phyloP scores from a whole-genome alignment of 768 basidiomycete species.

The Artomyces pyxidatus region DNA sequence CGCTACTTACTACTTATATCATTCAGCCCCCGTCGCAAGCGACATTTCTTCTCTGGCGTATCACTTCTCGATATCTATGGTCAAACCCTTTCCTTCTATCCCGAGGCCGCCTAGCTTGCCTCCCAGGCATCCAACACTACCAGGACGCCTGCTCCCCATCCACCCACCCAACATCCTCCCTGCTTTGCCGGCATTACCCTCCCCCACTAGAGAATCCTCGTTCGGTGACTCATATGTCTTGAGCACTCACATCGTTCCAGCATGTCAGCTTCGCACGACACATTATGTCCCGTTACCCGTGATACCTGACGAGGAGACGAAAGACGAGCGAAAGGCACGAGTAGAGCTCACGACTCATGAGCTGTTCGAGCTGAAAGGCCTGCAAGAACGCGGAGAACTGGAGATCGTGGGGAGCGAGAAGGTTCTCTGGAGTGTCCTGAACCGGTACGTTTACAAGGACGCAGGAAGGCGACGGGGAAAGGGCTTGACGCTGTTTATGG shows the following conservation, averaged over 20 bases:
- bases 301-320: slow-evolving; percentile 28
- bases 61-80: no score
- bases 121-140: background rate
- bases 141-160: background rate
- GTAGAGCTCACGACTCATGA: background rate
- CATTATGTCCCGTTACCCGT: slow-evolving; percentile 31
- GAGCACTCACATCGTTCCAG: slow-evolving; percentile 49
- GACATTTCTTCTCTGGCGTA: no score
- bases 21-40: no score
- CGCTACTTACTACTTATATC: no score
- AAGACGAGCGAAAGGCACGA: slow-evolving; percentile 21
- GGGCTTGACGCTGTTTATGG: slow-evolving; percentile 65
- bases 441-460: slow-evolving; percentile 52
- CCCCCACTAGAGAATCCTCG: slow-evolving; percentile 17
- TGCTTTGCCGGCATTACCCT: slow-evolving; percentile 30
- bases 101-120: background rate
- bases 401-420: slow-evolving; percentile 15
- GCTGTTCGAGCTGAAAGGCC: slow-evolving; percentile 2
- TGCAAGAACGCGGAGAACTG: slow-evolving; percentile 15
- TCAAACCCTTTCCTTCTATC: no score
- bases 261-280: slow-evolving; percentile 41
- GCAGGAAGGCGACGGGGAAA: slow-evolving; percentile 15
- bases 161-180: slow-evolving; percentile 19
- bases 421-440: slow-evolving; percentile 61
- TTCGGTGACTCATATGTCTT: slow-evolving; percentile 27